These are phyloP conservation scores for Pogostemon cablin DNA, from an alignment of 257 asterid genomes.

Conservation along the genomic window DNA sequence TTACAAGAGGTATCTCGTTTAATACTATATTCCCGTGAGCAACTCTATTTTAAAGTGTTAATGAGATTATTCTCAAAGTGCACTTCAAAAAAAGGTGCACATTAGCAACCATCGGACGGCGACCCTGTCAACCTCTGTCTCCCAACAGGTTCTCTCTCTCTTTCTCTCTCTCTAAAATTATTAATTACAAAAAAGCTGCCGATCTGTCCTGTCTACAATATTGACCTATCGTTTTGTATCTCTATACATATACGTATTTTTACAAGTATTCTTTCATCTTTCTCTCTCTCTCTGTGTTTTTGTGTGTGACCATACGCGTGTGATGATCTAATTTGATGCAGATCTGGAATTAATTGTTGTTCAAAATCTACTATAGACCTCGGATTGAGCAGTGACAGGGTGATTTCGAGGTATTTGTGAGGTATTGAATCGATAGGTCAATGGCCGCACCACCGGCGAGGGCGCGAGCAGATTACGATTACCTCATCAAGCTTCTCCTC, in stretches of 20 bases:
- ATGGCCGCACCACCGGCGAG: conserved; percentile 75
- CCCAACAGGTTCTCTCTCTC: conserved; percentile 31
- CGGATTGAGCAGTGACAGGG: conserved; percentile 28
- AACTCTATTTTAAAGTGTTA: background rate
- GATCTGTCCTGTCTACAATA: conserved; percentile 37
- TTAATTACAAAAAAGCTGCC: conserved; percentile 32
- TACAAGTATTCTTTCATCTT: conserved; percentile 20
- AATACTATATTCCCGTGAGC: no score
- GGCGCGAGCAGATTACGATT: conserved; percentile 71
- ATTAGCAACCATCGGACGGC: conserved; percentile 38
- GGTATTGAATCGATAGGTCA: conserved; percentile 36
- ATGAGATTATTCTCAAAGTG: conserved; percentile 27
- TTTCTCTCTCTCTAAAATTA: conserved; percentile 28
- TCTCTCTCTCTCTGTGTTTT: background rate
- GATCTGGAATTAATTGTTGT: conserved; percentile 35
- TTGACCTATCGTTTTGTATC: conserved; percentile 33
- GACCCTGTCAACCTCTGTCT: conserved; percentile 38
- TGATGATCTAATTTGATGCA: conserved; percentile 34
- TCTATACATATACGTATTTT: conserved; percentile 32
- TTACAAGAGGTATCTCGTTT: no score
- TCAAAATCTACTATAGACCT: conserved; percentile 12
- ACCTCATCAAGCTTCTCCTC: conserved; percentile 70
- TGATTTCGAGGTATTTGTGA: conserved; percentile 27
- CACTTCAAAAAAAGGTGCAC: conserved; percentile 30
- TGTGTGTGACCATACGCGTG: conserved; percentile 1